Percentiles rank a stretch among this genome's conserved stretches.
Evolutionary conservation across 2,329 filamentous ascomycete species (phyloP).

Genomic region (Aspergillus cejpii): DNA sequence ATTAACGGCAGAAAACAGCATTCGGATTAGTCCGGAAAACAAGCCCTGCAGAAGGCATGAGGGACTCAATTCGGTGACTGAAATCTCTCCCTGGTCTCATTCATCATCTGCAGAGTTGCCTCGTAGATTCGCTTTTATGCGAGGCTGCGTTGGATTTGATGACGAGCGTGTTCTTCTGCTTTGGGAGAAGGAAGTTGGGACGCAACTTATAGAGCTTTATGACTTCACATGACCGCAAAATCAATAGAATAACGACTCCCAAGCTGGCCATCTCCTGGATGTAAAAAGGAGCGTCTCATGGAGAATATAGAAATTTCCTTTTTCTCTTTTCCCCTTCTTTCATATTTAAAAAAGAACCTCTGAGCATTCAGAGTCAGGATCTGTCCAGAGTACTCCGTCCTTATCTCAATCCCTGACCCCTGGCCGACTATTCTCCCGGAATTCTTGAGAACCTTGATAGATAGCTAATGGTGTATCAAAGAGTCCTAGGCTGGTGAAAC

Average conservation of each 20-base stretch:
- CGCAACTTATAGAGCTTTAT: constrained; percentile 72
- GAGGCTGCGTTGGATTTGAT: constrained; percentile 75
- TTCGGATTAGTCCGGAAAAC: constrained; percentile 46
- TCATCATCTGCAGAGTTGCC: constrained; percentile 30
- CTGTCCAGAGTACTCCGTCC: no score
- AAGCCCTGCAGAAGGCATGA: constrained; percentile 8
- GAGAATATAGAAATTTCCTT: no score
- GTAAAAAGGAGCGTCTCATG: background rate
- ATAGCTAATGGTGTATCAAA: no score
- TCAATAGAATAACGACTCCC: background rate
- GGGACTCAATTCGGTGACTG: constrained; percentile 3
- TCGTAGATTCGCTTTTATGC: constrained; percentile 40
- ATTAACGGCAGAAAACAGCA: constrained; percentile 46
- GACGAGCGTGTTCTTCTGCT: constrained; percentile 87
- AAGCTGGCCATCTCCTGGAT: background rate
- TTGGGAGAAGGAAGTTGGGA: constrained; percentile 61
- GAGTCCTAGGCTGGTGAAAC: background rate
- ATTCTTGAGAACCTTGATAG: no score
- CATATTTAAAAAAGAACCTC: no score
- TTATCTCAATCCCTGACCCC: no score
- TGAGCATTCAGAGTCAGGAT: no score
- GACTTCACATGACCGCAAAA: constrained; percentile 62
- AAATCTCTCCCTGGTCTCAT: constrained; percentile 7
- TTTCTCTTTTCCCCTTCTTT: no score
- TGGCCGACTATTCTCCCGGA: no score